phyloP scores from a whole-genome alignment of 140 eudicot genomes.

The Senecio squalidus region DNA sequence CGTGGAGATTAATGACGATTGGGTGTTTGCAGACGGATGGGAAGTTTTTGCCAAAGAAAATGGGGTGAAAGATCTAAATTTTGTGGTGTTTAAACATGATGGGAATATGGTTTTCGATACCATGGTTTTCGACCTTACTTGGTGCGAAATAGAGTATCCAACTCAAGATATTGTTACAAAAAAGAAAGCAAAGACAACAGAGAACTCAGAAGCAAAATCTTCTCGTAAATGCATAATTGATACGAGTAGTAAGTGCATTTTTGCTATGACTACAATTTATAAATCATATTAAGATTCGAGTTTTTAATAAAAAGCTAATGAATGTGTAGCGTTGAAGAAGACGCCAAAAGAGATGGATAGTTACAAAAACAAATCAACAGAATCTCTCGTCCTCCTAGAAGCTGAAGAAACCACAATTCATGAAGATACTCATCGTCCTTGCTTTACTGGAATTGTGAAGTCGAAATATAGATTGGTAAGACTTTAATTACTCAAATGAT shows the following conservation, averaged over 20 bases:
- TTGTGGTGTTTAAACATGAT: constrained; percentile 25
- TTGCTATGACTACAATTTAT: neutral
- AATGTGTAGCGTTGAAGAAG: constrained; percentile 7
- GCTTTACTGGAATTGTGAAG: constrained; percentile 1
- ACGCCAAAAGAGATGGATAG: constrained; percentile 2
- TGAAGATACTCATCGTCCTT: neutral
- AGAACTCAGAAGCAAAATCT: neutral
- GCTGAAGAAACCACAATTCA: neutral
- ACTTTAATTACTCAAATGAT: neutral
- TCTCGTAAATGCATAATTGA: neutral
- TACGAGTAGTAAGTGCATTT: neutral
- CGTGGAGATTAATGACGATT: constrained; percentile 13
- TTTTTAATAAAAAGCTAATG: neutral
- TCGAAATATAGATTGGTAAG: neutral
- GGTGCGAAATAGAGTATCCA: constrained; percentile 17
- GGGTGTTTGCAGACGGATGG: constrained; percentile 29
- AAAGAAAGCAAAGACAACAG: neutral
- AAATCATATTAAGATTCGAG: neutral
- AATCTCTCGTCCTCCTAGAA: neutral
- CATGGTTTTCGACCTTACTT: constrained; percentile 10
- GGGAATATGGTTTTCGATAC: constrained; percentile 24
- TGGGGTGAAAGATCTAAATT: constrained; percentile 13
- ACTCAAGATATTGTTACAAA: neutral
- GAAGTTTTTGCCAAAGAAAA: constrained; percentile 14
- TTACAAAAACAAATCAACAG: neutral